Evolutionary conservation across 768 basidiomycete species (phyloP).

Genomic region (Tricholoma furcatifolium): DNA sequence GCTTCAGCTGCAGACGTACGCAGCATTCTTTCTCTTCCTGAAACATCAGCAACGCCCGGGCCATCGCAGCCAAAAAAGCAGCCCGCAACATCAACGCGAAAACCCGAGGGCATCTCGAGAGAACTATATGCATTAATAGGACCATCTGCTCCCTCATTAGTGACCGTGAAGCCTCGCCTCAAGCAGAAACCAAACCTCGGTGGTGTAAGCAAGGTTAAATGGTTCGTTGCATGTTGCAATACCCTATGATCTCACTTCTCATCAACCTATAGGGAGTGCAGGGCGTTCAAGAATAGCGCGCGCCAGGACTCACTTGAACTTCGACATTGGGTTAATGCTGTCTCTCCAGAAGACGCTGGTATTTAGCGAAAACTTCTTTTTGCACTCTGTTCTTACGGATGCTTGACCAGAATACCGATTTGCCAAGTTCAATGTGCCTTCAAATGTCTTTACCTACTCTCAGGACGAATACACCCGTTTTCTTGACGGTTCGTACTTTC

Average conservation of each 20-base stretch:
- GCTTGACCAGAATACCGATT: conserved; percentile 69
- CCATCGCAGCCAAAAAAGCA: conserved; percentile 51
- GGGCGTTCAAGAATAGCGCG: conserved; percentile 70
- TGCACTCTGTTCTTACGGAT: neutral
- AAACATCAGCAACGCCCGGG: conserved; percentile 36
- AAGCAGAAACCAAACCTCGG: conserved; percentile 85
- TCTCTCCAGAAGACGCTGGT: conserved; percentile 56
- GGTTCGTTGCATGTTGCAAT: conserved; percentile 41
- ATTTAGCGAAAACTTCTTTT: conserved; percentile 15
- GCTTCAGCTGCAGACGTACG: conserved; percentile 80
- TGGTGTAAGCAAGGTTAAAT: conserved; percentile 62
- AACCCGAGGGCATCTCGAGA: conserved; percentile 89
- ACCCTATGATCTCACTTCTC: neutral
- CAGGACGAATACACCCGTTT: conserved; percentile 85
- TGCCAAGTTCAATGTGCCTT: conserved; percentile 76
- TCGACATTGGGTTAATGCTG: conserved; percentile 79
- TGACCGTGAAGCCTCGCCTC: conserved; percentile 76
- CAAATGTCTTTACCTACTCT: conserved; percentile 68
- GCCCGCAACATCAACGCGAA: conserved; percentile 42
- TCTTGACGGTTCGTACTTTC: conserved; percentile 63
- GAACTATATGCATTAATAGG: conserved; percentile 95
- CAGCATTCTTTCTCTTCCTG: conserved; percentile 72
- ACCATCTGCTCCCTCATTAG: conserved; percentile 85
- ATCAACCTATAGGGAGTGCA: conserved; percentile 61
- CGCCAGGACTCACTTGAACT: conserved; percentile 68